Evolutionary conservation across 441 rosid species (phyloP).

Genomic region (California macrophylla): DNA sequence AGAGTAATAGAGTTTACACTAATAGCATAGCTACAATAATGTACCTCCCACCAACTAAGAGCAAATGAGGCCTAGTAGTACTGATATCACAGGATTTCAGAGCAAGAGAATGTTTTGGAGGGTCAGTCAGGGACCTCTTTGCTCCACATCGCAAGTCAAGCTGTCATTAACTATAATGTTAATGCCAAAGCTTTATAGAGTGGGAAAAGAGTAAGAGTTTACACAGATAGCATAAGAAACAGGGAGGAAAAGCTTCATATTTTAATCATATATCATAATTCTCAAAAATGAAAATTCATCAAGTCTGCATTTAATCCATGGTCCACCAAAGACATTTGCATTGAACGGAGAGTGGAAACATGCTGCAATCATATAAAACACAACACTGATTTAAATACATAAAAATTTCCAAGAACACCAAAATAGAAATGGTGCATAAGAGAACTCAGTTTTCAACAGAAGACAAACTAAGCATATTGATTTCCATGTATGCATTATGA

Average conservation of each 20-base stretch:
- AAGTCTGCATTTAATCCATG: not conserved
- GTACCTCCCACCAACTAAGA: conserved; percentile 94
- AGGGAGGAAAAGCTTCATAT: not conserved
- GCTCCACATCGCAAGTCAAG: conserved; percentile 88
- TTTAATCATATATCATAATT: not conserved
- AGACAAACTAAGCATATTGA: not conserved
- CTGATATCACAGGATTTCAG: conserved; percentile 93
- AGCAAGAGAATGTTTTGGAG: conserved; percentile 67
- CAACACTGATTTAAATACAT: not conserved
- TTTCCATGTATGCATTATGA: not conserved
- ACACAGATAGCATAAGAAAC: not conserved
- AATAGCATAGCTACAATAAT: conserved; percentile 4
- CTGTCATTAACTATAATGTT: conserved; percentile 37
- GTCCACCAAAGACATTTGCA: not conserved
- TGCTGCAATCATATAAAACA: not conserved
- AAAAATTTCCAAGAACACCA: not conserved
- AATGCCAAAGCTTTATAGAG: not conserved
- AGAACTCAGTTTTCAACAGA: not conserved
- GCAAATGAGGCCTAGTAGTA: conserved; percentile 82
- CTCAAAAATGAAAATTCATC: not conserved
- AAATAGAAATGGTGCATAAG: not conserved
- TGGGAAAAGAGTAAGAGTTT: not conserved
- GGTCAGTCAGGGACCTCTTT: conserved; percentile 78
- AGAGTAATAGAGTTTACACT: not conserved
- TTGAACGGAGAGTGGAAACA: not conserved